phyloP scores from a whole-genome alignment of 1,284 basidiomycete species.

The Rhodofomes roseus region DNA sequence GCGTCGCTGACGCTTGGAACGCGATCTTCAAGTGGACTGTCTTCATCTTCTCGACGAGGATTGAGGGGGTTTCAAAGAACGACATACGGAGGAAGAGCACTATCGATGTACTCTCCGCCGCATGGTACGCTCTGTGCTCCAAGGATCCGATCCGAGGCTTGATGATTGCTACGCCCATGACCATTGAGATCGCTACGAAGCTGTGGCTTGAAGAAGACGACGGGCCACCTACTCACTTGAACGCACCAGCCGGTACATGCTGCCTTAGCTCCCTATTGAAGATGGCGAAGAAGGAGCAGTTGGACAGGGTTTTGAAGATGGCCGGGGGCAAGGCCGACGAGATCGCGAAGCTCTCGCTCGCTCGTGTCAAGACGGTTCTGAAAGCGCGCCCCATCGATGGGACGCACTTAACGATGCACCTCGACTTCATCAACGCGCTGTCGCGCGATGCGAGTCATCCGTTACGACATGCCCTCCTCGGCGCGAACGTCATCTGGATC shows the following conservation, averaged over 20 bases:
- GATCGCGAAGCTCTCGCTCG: constrained; percentile 28
- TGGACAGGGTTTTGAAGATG: constrained; percentile 27
- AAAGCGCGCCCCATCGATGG: constrained; percentile 13
- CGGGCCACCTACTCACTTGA: constrained; percentile 16
- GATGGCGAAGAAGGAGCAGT: constrained; percentile 14
- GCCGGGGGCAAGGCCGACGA: constrained; percentile 24
- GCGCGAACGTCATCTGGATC: constrained; percentile 27
- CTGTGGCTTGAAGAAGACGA: constrained; percentile 33
- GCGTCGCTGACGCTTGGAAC: constrained; percentile 29
- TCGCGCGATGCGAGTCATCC: constrained; percentile 25
- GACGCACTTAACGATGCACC: constrained; percentile 19
- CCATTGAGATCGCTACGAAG: constrained; percentile 32
- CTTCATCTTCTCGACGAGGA: constrained; percentile 29
- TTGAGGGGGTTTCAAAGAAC: constrained; percentile 15
- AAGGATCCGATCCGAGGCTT: constrained; percentile 24
- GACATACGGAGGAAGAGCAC: constrained; percentile 17
- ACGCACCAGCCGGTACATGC: constrained; percentile 27
- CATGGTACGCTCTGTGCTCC: constrained; percentile 29
- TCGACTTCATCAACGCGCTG: constrained; percentile 32
- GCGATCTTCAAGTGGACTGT: constrained; percentile 35
- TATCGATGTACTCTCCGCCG: constrained; percentile 28
- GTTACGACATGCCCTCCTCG: constrained; percentile 31
- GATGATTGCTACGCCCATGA: constrained; percentile 29
- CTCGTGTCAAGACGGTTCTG: constrained; percentile 20
- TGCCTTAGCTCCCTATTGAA: constrained; percentile 30